Percentiles rank a stretch among this genome's conserved stretches.
phyloP scores from a whole-genome alignment of 345 rosid species.

The sweet orange (Citrus sinensis) region DNA sequence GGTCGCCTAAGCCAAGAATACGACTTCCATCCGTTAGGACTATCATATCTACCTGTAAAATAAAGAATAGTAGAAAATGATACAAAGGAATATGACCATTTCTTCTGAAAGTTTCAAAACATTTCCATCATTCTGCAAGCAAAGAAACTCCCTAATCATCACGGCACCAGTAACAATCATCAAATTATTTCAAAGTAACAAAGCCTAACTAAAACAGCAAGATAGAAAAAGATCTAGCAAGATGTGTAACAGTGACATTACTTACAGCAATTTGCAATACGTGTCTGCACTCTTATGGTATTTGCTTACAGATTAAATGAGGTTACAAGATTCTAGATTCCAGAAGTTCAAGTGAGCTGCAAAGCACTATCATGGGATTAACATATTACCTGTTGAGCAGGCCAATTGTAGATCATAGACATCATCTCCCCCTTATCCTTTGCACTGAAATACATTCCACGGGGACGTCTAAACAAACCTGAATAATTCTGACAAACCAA shows the following conservation, averaged over 20 bases:
- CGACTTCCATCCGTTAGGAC: conserved; percentile 96
- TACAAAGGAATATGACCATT: not conserved
- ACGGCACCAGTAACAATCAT: not conserved
- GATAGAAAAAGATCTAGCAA: not conserved
- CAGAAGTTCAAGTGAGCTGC: not conserved
- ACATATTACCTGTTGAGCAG: conserved; percentile 56
- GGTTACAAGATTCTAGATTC: not conserved
- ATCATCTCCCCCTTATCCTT: conserved; percentile 99
- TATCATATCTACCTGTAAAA: conserved; percentile 93
- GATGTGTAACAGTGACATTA: not conserved
- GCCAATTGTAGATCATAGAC: conserved; percentile 99
- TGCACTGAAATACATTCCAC: conserved; percentile 99
- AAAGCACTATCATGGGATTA: not conserved
- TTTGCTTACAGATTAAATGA: not conserved
- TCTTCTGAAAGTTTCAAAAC: not conserved
- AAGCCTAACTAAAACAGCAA: not conserved
- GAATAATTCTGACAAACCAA: conserved; percentile 97
- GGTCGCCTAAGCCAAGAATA: conserved; percentile 96
- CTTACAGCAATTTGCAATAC: not conserved
- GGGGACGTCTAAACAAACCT: conserved; percentile 91
- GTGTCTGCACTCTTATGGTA: not conserved
- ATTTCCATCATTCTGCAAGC: not conserved
- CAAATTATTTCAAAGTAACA: not conserved
- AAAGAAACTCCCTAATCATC: not conserved
- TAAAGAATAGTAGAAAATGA: conserved; percentile 1